These are phyloP conservation scores for Mortierella sp. DNA, from an alignment of 371 early-diverging fungal species.

Conservation along the genomic window DNA sequence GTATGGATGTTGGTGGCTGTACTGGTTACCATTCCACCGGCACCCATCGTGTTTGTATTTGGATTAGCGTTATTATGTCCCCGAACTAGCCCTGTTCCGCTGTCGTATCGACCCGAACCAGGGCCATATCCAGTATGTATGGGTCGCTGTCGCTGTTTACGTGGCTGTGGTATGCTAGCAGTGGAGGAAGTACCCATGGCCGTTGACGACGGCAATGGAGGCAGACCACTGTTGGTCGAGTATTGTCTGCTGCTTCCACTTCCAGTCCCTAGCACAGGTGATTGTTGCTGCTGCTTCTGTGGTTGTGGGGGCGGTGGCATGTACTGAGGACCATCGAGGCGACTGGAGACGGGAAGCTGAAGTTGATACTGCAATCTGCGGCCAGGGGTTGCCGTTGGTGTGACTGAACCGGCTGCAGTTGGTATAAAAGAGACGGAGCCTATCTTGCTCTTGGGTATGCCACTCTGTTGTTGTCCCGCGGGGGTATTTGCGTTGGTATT, in stretches of 20 bases:
- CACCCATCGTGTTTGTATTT: constrained; percentile 11
- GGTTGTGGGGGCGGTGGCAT: constrained; percentile 1
- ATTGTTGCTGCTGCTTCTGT: constrained; percentile 13
- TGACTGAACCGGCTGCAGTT: not conserved
- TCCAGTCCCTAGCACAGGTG: not conserved
- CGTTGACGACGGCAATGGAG: constrained; percentile 3
- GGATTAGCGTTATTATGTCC: constrained; percentile 2
- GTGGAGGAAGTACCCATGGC: constrained; percentile 6
- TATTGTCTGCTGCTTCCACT: constrained; percentile 11
- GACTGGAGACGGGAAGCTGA: constrained; percentile 27
- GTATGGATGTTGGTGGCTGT: not conserved
- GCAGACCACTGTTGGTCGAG: not conserved
- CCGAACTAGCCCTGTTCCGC: not conserved
- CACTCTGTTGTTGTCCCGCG: not conserved
- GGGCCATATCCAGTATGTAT: not conserved
- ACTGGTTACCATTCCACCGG: too few relatives aligned
- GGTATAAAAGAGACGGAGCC: not conserved
- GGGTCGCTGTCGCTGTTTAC: constrained; percentile 11
- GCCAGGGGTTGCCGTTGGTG: constrained; percentile 9
- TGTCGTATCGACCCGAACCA: constrained; percentile 3
- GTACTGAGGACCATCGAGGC: constrained; percentile 12
- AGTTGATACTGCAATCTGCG: constrained; percentile 37
- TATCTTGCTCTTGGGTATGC: constrained; percentile 3
- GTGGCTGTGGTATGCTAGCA: constrained; percentile 10
- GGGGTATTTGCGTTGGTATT: not conserved